Evolutionary conservation across 1,284 basidiomycete genomes (phyloP).

Genomic region (Ceratobasidium sp.): DNA sequence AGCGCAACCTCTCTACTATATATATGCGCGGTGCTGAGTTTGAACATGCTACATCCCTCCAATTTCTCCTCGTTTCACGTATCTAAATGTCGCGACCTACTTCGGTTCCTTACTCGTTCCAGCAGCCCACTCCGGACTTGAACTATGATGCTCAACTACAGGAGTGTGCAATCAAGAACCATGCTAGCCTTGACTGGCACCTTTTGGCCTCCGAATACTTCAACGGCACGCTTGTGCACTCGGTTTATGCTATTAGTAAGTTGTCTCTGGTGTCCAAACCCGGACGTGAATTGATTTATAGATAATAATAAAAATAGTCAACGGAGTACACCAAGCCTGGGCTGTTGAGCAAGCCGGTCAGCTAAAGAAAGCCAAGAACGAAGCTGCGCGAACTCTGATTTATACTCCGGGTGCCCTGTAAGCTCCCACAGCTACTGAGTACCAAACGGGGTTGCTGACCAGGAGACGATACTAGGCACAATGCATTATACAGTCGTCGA

Average conservation of each 20-base stretch:
- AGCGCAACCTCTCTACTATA: no score
- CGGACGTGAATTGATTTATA: neutral
- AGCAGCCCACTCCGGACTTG: constrained; percentile 1
- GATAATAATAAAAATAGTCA: neutral
- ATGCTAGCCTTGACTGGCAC: constrained; percentile 22
- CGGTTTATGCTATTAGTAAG: constrained; percentile 22
- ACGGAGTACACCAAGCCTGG: neutral
- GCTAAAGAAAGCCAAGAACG: constrained; percentile 28
- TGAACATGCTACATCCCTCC: neutral
- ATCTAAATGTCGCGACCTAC: neutral
- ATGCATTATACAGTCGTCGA: no score
- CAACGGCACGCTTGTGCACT: neutral
- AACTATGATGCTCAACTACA: constrained; percentile 27
- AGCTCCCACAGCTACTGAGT: no score
- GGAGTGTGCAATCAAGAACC: constrained; percentile 37
- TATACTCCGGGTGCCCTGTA: constrained; percentile 15
- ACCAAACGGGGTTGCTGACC: no score
- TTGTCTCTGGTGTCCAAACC: neutral
- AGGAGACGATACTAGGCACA: no score
- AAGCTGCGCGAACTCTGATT: neutral
- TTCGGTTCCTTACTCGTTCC: neutral
- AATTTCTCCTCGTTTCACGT: neutral
- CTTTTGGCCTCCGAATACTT: neutral
- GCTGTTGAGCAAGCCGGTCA: constrained; percentile 20
- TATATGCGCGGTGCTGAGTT: neutral